Evolutionary conservation across 2,329 filamentous ascomycete genomes (phyloP).

Genomic region (Xylariaceae sp.): DNA sequence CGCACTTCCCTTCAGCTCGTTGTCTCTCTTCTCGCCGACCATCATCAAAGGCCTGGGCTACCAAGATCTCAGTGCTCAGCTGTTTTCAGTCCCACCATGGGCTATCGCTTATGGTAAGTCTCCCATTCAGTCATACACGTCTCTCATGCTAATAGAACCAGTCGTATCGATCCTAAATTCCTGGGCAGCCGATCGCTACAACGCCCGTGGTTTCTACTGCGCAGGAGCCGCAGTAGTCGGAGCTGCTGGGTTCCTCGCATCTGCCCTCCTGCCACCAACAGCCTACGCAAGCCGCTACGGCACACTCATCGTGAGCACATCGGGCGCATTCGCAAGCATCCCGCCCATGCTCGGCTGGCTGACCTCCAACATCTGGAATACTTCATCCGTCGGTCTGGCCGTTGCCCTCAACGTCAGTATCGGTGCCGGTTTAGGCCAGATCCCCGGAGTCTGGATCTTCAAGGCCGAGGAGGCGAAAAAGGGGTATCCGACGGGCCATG

Average conservation of each 20-base stretch:
- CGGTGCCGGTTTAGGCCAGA: constrained; percentile 62
- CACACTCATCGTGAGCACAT: constrained; percentile 61
- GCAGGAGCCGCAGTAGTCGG: constrained; percentile 41
- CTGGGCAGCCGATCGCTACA: constrained; percentile 59
- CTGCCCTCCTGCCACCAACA: constrained; percentile 56
- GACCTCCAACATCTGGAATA: constrained; percentile 61
- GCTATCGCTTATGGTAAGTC: constrained; percentile 42
- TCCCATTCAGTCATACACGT: neutral
- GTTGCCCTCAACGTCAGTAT: constrained; percentile 66
- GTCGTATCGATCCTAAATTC: constrained; percentile 40
- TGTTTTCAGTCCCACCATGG: constrained; percentile 65
- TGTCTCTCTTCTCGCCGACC: constrained; percentile 50
- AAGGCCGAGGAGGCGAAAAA: constrained; percentile 53
- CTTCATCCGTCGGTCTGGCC: constrained; percentile 60
- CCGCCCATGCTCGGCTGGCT: constrained; percentile 65
- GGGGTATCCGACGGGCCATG: constrained; percentile 65
- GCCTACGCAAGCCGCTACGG: constrained; percentile 60
- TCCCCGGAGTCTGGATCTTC: constrained; percentile 70
- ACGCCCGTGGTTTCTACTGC: constrained; percentile 45
- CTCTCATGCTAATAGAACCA: constrained; percentile 19
- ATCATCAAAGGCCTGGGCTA: constrained; percentile 44
- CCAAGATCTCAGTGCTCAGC: constrained; percentile 47
- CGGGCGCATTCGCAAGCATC: constrained; percentile 63
- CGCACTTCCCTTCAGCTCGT: constrained; percentile 33
- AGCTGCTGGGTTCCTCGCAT: constrained; percentile 51